Base-by-base conservation (phyloP, 805 yeast species). In the Wickerhamiella cacticola region DNA sequence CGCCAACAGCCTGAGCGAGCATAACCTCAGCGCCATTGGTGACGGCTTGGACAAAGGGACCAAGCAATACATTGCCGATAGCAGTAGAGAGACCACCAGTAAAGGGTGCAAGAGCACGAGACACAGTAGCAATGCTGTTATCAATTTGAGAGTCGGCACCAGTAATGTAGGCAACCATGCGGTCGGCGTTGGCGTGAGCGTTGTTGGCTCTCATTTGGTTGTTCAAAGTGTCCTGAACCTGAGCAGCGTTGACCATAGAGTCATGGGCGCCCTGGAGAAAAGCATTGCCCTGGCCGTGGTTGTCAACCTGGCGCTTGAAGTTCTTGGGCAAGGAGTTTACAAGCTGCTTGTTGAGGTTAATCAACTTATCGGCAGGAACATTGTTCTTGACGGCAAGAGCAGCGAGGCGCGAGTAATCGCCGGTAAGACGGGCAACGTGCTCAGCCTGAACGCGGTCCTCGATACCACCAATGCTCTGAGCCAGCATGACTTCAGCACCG, bases 101-200 rank as follows among this genome's bases (percentile, higher is more conserved):
- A 35, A 50, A 23, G 23, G 54, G 55, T 5, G 53, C 52, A 8
- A 54, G 52, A 13, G 55, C 53, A 3, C 48, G 28, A 19, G 50
- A 31, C 8, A 48, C 48, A 25, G 55, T 50, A 7, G 54, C 62
- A 26, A 57, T 48, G 40, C 57, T 55, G 46, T 58, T 59, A 48
- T 61, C 63, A 43, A 56, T 58, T 52, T 59, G 63, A 28, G 61
- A 58, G 46, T 60, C 65, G 23, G 62, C 54, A n/a, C 63, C 64
- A 26, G 63, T 57, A 33, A 35, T 54, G 29, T 48, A 40, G 16
- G 51, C 51, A 40, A 43, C 18, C 25, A 48, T 33, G 15, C 42
- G 41, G 28, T 48, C 51, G 25, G 48, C 45, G 40, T 46, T 33
- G 42, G 51, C 36, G 38, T 48, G 51, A 21, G 48, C 51, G 16